phyloP scores from a whole-genome alignment of 2,329 filamentous ascomycete genomes.

The Colletotrichum cordylinicola region DNA sequence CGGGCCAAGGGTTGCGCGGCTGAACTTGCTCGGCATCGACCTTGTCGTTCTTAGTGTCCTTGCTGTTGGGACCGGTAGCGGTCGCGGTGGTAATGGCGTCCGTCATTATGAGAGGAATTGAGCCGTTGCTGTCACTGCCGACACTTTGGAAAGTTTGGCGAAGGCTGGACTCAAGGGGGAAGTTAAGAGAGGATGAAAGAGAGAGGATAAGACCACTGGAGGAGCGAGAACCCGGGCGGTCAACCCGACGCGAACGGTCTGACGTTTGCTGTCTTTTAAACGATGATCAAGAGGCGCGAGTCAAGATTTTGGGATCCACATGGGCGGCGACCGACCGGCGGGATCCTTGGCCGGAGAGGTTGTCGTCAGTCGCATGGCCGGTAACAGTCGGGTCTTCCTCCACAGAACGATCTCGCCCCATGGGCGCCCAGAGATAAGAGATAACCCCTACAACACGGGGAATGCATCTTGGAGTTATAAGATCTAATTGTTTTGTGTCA shows the following conservation, averaged over 20 bases:
- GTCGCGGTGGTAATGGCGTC: conserved; percentile 6
- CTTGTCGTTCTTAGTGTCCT: conserved; percentile 1
- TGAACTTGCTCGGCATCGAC: conserved; percentile 10
- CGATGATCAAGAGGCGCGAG: neutral
- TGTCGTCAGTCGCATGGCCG: conserved; percentile 12
- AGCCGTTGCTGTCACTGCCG: neutral
- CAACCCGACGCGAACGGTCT: neutral
- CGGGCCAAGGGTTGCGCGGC: conserved; percentile 12
- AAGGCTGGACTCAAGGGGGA: neutral
- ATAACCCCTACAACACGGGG: conserved; percentile 7
- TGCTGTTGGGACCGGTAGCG: conserved; percentile 2
- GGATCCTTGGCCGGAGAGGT: conserved; percentile 3
- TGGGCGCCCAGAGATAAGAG: conserved; percentile 18
- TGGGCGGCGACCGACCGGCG: neutral
- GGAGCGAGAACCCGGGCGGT: neutral
- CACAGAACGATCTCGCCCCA: conserved; percentile 20
- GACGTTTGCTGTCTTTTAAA: conserved; percentile 11
- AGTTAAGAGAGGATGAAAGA: neutral
- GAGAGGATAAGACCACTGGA: neutral
- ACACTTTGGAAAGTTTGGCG: neutral
- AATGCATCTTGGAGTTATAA: neutral
- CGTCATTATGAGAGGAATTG: neutral
- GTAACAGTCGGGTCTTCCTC: conserved; percentile 8
- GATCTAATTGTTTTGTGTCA: conserved; percentile 22
- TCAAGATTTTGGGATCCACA: conserved; percentile 15